These are phyloP conservation scores for Puccinia polysora DNA, from an alignment of 1,284 basidiomycete species.

Conservation along the genomic window DNA sequence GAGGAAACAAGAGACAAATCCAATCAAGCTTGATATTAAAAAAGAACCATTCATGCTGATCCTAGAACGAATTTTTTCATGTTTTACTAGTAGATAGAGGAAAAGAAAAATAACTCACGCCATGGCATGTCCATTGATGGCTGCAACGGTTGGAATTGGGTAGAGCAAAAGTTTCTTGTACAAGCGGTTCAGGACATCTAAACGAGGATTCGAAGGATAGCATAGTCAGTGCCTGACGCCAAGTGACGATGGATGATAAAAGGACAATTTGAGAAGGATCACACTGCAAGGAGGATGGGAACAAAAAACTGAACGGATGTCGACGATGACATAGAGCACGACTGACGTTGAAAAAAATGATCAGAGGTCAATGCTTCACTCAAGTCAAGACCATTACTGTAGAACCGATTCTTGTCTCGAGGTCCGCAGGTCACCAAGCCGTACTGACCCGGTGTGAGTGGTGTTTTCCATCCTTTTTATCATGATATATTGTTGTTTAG, in stretches of 20 bases:
- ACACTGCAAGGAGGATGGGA: neutral
- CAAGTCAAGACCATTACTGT: conserved; percentile 43
- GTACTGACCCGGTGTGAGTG: conserved; percentile 40
- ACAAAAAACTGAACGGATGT: neutral
- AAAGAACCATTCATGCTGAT: neutral
- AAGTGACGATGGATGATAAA: too few relatives aligned
- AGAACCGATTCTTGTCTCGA: conserved; percentile 39
- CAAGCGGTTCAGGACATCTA: conserved; percentile 39
- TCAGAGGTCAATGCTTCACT: conserved; percentile 33
- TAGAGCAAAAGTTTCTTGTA: conserved; percentile 47
- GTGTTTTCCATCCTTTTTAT: conserved; percentile 42
- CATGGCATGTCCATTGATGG: conserved; percentile 50
- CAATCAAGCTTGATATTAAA: neutral
- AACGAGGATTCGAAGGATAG: too few relatives aligned
- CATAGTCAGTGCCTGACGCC: too few relatives aligned
- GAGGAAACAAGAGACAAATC: neutral
- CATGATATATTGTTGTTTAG: too few relatives aligned
- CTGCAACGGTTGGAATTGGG: conserved; percentile 49
- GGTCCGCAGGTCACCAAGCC: conserved; percentile 44
- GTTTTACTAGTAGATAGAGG: neutral
- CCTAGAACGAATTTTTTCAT: neutral
- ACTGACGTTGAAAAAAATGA: conserved; percentile 38
- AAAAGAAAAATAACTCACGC: conserved; percentile 42
- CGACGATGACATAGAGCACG: neutral
- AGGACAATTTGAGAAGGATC: neutral